These are phyloP conservation scores for Clavariopsis aquatica DNA, from an alignment of 495 filamentous ascomycete genomes.

Conservation along the genomic window DNA sequence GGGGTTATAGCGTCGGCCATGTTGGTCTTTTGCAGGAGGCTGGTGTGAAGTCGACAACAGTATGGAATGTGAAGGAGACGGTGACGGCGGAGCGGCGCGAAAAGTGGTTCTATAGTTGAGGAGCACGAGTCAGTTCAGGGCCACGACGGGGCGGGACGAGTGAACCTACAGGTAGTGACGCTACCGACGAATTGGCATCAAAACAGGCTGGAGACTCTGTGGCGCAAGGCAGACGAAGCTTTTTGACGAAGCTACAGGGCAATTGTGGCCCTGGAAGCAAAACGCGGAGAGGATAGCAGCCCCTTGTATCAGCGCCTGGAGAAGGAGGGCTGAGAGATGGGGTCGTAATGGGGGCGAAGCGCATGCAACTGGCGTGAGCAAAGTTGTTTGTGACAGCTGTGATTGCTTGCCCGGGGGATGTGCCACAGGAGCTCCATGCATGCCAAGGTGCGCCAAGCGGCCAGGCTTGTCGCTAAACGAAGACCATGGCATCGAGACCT, in stretches of 20 bases:
- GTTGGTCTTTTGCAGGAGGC: background rate
- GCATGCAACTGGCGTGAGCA: conserved; percentile 1
- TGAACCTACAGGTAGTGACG: background rate
- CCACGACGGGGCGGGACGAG: background rate
- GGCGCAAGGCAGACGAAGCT: background rate
- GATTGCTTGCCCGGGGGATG: conserved; percentile 3
- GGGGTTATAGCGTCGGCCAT: conserved; percentile 4
- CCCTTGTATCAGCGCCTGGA: background rate
- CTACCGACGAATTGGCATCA: background rate
- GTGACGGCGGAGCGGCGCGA: background rate
- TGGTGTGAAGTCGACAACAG: background rate
- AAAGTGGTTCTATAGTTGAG: background rate
- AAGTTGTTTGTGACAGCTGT: conserved; percentile 10
- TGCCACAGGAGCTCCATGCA: conserved; percentile 10
- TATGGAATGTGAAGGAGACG: background rate
- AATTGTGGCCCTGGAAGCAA: background rate
- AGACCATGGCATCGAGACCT: conserved; percentile 11
- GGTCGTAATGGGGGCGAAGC: background rate
- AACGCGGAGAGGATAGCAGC: background rate
- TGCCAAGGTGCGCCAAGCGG: background rate
- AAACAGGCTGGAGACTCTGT: background rate
- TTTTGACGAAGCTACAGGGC: background rate
- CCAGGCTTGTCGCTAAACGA: conserved; percentile 19
- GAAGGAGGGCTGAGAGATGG: background rate
- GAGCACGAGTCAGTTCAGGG: background rate